phyloP scores from a whole-genome alignment of 164 flowering plant genomes.

The Magnolia changhungtana region DNA sequence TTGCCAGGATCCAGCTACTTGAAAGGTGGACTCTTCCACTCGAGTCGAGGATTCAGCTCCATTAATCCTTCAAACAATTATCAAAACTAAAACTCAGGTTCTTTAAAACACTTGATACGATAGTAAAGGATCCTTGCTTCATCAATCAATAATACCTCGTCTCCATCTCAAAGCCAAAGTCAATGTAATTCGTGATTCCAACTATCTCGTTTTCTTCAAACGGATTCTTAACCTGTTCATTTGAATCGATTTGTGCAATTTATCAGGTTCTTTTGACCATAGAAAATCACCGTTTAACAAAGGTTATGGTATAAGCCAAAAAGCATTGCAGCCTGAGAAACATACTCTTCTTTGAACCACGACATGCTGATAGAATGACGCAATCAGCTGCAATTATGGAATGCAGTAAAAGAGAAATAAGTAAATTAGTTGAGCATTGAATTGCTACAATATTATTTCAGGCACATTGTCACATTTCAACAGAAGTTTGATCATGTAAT shows the following conservation, averaged over 20 bases:
- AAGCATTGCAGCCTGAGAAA: slow-evolving; percentile 5
- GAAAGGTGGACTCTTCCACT: slow-evolving; percentile 64
- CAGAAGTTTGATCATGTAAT: not conserved
- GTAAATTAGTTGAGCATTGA: not conserved
- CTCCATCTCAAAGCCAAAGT: slow-evolving; percentile 85
- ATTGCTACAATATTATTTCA: not conserved
- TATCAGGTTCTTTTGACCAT: not conserved
- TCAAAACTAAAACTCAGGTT: slow-evolving; percentile 7
- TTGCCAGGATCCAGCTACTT: slow-evolving; percentile 94
- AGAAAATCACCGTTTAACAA: not conserved
- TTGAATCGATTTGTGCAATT: slow-evolving; percentile 12
- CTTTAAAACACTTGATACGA: not conserved
- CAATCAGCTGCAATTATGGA: slow-evolving; percentile 64
- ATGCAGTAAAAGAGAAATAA: slow-evolving; percentile 14
- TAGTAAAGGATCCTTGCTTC: not conserved
- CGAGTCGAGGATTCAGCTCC: slow-evolving; percentile 40
- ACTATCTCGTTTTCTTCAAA: slow-evolving; percentile 74
- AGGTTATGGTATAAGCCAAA: not conserved
- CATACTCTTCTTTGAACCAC: slow-evolving; percentile 96
- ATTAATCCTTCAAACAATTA: slow-evolving; percentile 37
- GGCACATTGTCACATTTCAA: not conserved
- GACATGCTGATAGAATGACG: slow-evolving; percentile 93
- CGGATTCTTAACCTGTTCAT: slow-evolving; percentile 82
- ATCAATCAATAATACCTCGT: slow-evolving; percentile 52
- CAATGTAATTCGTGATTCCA: slow-evolving; percentile 93